phyloP scores from a whole-genome alignment of 2,329 filamentous ascomycete species.

The Lecanicillium sp. region DNA sequence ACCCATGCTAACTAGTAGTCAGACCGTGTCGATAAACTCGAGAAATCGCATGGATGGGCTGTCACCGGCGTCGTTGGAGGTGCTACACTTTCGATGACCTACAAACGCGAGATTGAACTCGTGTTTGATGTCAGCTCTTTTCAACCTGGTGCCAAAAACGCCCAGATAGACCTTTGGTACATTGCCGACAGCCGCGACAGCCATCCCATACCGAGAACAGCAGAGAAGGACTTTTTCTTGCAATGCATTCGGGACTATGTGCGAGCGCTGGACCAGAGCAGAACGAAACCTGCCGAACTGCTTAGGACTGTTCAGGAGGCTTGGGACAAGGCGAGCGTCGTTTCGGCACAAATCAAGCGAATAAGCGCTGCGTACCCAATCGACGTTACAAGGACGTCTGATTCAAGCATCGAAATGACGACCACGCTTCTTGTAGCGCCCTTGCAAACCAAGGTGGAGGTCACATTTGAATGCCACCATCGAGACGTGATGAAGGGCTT shows the following conservation, averaged over 20 bases:
- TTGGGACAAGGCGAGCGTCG: conserved; percentile 57
- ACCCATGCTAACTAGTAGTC: conserved; percentile 27
- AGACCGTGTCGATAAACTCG: conserved; percentile 60
- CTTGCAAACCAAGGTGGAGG: conserved; percentile 61
- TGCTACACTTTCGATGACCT: conserved; percentile 63
- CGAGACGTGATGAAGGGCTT: conserved; percentile 39
- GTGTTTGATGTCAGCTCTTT: conserved; percentile 63
- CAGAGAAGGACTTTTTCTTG: conserved; percentile 68
- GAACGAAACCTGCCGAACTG: conserved; percentile 49
- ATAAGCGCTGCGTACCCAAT: conserved; percentile 60
- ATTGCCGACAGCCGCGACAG: conserved; percentile 50
- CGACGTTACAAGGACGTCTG: conserved; percentile 52
- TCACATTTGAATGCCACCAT: conserved; percentile 48
- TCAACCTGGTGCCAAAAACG: conserved; percentile 34
- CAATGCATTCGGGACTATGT: conserved; percentile 63
- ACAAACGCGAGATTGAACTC: conserved; percentile 64
- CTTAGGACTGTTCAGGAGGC: conserved; percentile 50
- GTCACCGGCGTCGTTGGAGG: conserved; percentile 54
- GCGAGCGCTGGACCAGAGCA: conserved; percentile 50
- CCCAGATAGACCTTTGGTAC: conserved; percentile 62
- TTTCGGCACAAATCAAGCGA: conserved; percentile 53
- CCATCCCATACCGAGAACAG: conserved; percentile 48
- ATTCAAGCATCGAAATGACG: conserved; percentile 56
- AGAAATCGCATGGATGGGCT: conserved; percentile 62
- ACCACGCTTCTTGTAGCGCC: conserved; percentile 55